phyloP scores from a whole-genome alignment of 1,284 basidiomycete genomes.

The Cryptococcus sp. region DNA sequence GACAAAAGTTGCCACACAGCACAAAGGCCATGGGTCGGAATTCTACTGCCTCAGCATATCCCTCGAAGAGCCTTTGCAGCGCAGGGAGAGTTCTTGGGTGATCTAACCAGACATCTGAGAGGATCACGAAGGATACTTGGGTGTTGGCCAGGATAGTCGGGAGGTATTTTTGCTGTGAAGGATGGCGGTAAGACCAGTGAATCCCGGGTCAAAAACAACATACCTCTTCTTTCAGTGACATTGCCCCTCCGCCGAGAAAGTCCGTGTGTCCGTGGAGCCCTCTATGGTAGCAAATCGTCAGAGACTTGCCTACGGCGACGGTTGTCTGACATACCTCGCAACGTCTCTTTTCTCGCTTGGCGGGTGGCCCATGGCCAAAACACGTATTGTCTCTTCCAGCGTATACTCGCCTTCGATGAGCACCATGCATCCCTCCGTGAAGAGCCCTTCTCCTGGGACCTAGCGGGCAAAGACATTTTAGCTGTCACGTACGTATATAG shows the following conservation, averaged over 20 bases:
- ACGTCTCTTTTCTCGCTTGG: conserved; percentile 85
- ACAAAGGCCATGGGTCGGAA: conserved; percentile 85
- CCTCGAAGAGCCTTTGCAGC: conserved; percentile 81
- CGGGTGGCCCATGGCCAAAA: conserved; percentile 94
- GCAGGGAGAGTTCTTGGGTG: conserved; percentile 77
- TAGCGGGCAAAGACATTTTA: conserved; percentile 43
- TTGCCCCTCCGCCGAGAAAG: conserved; percentile 88
- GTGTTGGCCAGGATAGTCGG: conserved; percentile 50
- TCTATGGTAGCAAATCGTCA: conserved; percentile 51
- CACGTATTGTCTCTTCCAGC: conserved; percentile 80
- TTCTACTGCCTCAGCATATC: conserved; percentile 79
- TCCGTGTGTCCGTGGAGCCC: conserved; percentile 93
- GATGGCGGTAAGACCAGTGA: background rate
- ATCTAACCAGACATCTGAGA: conserved; percentile 82
- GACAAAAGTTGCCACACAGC: conserved; percentile 93
- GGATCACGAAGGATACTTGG: conserved; percentile 85
- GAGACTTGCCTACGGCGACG: background rate
- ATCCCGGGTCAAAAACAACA: conserved; percentile 28
- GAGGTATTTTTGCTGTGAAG: conserved; percentile 43
- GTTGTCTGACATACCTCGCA: conserved; percentile 62
- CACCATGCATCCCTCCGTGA: conserved; percentile 94
- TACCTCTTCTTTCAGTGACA: conserved; percentile 90
- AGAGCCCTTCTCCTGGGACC: conserved; percentile 94
- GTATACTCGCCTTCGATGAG: conserved; percentile 97
- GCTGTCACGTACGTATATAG: background rate